Base-by-base conservation (phyloP, 306 rosid genomes). In the Rosa multiflora region DNA sequence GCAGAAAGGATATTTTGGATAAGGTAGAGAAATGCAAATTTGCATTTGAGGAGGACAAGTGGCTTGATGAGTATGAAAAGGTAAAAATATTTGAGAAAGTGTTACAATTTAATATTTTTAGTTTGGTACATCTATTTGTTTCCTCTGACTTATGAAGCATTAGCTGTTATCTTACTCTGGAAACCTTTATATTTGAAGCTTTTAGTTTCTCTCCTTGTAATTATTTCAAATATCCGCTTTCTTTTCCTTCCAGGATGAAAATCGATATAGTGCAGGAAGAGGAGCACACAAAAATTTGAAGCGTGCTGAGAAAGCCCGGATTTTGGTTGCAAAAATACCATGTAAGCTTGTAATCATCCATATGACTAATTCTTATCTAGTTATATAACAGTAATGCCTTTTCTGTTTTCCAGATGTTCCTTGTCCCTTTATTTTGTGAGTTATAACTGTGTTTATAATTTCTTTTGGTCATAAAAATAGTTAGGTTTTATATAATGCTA, bases 11-110 rank as follows among this genome's bases (percentile, higher is more conserved):
- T 78, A 94, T 94, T 79, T 79, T 94, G 90, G 98, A 94, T 77
- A 92, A 84, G 88, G 89, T 88, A 74, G 97, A 90, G 83, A 94
- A 92, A 82, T 92, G 97, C 95, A 90, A 84, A 80, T 85, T 89
- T 72, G 91, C 97, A 14, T 89, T 85, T 53, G 93, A 92, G 85
- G 97, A 94, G 91, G 98, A 94, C 82, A 94, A 89, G 77, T 94
- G 98, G 98, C 88, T 94, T 72, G 97, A 91, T 76, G 97, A 92
- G 79, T 94, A 92, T 69, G 98, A 94, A 91, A 94, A 87, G 97
- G 98, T 94, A 87, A 53, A 74, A 15, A 10, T 18, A 29, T 12
- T 12, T 59, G 35, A 40, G 67, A 37, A 40, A 29, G 12, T 4
- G 40, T 32, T 51, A 14, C 23, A 29, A 14, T 5, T 26, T 11